Evolutionary conservation across 31 red algal genomes (phyloP).

Genomic region (Odonthalia washingtoniensis): DNA sequence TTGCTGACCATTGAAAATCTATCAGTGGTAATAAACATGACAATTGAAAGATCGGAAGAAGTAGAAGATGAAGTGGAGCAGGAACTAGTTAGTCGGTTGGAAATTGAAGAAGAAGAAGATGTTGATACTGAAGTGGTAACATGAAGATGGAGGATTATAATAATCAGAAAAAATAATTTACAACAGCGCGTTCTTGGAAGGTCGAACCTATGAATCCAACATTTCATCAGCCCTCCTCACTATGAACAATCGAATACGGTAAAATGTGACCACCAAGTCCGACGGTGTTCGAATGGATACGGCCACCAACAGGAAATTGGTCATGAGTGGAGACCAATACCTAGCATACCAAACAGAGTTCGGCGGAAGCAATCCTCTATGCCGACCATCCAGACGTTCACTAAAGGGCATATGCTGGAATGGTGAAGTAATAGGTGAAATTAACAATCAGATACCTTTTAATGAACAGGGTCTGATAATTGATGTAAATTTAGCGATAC

Average conservation of each 20-base stretch:
- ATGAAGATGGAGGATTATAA: no score
- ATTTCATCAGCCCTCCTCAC: no score
- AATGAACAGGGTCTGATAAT: background rate
- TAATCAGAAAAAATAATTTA: no score
- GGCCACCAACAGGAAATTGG: background rate
- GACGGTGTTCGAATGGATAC: background rate
- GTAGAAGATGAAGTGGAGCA: background rate
- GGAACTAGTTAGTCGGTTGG: background rate
- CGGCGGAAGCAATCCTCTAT: background rate
- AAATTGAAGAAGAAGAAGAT: background rate
- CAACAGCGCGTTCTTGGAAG: no score
- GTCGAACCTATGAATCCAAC: no score
- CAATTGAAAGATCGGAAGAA: background rate
- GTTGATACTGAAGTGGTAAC: background rate
- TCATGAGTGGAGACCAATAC: background rate
- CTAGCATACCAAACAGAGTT: no score
- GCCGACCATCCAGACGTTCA: background rate
- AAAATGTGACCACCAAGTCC: no score
- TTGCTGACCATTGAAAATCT: background rate
- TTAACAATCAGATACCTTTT: background rate
- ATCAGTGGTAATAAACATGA: background rate
- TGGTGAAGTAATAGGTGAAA: background rate
- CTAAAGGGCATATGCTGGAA: background rate
- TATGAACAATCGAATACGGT: no score
- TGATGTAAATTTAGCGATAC: background rate